phyloP scores from a whole-genome alignment of 2,329 filamentous ascomycete genomes.

The Exophiala mesophila region DNA sequence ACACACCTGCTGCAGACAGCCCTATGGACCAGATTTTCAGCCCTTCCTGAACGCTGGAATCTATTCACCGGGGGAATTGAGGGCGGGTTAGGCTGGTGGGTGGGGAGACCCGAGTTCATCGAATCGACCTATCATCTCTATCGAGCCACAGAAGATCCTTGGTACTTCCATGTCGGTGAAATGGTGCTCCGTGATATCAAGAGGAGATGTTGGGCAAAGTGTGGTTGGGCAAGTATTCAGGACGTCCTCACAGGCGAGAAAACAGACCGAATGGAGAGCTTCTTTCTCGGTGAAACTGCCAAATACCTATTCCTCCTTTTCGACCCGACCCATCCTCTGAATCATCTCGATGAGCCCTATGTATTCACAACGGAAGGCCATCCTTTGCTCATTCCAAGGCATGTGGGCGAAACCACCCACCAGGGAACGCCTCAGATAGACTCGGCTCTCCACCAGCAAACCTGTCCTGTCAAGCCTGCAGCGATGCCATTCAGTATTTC shows the following conservation, averaged over 20 bases:
- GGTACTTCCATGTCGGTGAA: conserved; percentile 93
- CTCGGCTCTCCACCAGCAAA: conserved; percentile 6
- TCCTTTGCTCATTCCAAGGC: conserved; percentile 74
- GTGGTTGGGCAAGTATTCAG: conserved; percentile 88
- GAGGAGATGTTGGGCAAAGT: conserved; percentile 80
- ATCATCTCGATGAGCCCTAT: conserved; percentile 76
- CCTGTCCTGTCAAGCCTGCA: conserved; percentile 60
- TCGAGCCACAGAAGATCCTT: conserved; percentile 85
- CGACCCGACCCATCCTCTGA: conserved; percentile 78
- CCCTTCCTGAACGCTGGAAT: conserved; percentile 90
- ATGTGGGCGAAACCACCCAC: conserved; percentile 24
- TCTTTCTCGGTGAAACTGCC: conserved; percentile 92
- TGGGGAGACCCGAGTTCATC: conserved; percentile 90
- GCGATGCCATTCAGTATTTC: conserved; percentile 67
- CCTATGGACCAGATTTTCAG: conserved; percentile 91
- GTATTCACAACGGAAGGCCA: conserved; percentile 97
- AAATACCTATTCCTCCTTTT: conserved; percentile 95
- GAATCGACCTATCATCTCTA: conserved; percentile 98
- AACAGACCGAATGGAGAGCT: conserved; percentile 96
- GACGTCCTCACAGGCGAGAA: conserved; percentile 78
- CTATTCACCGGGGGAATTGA: conserved; percentile 78
- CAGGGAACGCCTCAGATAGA: conserved; percentile 14
- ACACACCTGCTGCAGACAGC: conserved; percentile 88
- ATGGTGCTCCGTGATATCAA: conserved; percentile 90
- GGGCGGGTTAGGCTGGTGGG: conserved; percentile 87